Conservation (phyloP, 768 basidiomycete species). For the Thelephora aurantiotincta region DNA sequence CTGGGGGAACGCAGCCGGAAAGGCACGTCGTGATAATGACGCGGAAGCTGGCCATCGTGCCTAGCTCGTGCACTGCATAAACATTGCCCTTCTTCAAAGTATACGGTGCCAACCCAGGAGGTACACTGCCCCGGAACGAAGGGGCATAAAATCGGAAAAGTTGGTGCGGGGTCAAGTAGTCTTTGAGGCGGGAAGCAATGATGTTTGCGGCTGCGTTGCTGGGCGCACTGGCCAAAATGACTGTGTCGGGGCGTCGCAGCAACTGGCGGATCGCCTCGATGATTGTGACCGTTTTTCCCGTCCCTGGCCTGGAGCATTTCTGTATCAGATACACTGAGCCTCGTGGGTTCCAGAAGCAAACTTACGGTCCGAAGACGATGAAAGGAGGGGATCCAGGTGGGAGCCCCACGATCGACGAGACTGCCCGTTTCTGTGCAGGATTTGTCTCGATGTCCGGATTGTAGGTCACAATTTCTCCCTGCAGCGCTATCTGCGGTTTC, state of each 20-base stretch:
- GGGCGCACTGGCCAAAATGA: constrained; percentile 11
- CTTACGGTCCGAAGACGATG: constrained; percentile 52
- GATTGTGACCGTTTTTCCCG: constrained; percentile 32
- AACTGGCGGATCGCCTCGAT: constrained; percentile 12
- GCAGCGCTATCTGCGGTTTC: background rate
- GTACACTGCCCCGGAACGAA: constrained; percentile 23
- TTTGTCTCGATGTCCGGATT: constrained; percentile 25
- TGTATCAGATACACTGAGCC: background rate
- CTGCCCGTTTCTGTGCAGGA: constrained; percentile 34
- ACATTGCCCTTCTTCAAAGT: constrained; percentile 18
- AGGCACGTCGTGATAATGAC: constrained; percentile 47
- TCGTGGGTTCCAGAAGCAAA: constrained; percentile 5
- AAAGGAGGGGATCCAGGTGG: constrained; percentile 37
- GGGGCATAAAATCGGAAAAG: constrained; percentile 43
- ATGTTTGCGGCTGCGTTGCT: constrained; percentile 13
- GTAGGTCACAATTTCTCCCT: constrained; percentile 6
- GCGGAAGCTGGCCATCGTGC: constrained; percentile 26
- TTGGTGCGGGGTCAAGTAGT: constrained; percentile 12
- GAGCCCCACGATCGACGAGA: constrained; percentile 31
- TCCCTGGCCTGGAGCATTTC: constrained; percentile 22
- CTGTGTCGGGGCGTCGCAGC: background rate
- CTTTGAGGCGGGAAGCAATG: constrained; percentile 7
- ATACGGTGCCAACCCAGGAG: constrained; percentile 22
- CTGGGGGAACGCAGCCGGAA: constrained; percentile 33
- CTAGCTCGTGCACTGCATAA: constrained; percentile 31